Percentiles rank a stretch among this genome's conserved stretches.
These are phyloP conservation scores for Cyclotella baltica DNA, from an alignment of 108 stramenopile species.

Conservation along the genomic window DNA sequence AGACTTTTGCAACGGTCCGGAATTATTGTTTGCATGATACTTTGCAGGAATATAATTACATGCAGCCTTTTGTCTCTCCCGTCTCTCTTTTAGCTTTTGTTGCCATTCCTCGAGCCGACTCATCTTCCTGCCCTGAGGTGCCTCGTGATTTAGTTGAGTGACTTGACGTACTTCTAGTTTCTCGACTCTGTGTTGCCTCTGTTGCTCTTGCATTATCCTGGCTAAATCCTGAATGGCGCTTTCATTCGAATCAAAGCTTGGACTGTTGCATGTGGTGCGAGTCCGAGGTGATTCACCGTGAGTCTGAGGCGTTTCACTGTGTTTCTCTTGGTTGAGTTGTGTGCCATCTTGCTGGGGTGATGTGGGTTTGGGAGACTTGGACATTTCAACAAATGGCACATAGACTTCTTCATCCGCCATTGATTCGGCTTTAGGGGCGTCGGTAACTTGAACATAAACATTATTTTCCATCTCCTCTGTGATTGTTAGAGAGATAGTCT, in stretches of 20 bases:
- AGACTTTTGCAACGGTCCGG: neutral
- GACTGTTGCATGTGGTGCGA: slow-evolving; percentile 7
- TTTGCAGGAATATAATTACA: neutral
- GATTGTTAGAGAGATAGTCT: no score
- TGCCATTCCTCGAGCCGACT: slow-evolving; percentile 7
- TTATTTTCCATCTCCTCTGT: neutral
- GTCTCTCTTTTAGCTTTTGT: neutral
- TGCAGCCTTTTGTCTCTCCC: neutral
- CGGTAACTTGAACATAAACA: no score
- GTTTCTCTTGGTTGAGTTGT: no score
- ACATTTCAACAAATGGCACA: neutral
- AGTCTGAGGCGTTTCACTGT: no score
- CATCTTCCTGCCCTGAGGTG: slow-evolving; percentile 1
- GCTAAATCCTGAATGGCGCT: slow-evolving; percentile 19
- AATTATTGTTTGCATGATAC: neutral
- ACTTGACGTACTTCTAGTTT: neutral
- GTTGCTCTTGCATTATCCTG: slow-evolving; percentile 18
- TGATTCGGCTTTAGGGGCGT: no score
- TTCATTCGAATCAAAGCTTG: neutral
- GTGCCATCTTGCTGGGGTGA: slow-evolving; percentile 3
- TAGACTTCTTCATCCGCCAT: neutral
- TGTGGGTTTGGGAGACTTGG: neutral
- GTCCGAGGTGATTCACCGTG: no score
- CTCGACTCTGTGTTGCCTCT: slow-evolving; percentile 3
- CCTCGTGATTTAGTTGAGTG: neutral